These are phyloP conservation scores for Yamadazyma ubonensis DNA, from an alignment of 805 yeast genomes.

Conservation along the genomic window DNA sequence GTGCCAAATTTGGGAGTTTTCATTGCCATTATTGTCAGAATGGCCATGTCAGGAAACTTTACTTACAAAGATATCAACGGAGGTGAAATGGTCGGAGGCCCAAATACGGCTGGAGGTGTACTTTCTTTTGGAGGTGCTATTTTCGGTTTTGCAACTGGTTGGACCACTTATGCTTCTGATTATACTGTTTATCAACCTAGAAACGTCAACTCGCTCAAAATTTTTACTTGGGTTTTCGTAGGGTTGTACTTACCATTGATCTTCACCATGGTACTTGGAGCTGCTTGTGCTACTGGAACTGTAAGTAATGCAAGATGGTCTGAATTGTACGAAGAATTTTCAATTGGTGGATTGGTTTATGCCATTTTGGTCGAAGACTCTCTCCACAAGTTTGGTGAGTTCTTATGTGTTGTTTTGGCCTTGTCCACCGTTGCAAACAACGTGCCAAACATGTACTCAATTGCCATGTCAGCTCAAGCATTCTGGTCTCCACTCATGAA, in stretches of 20 bases:
- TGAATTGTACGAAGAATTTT: constrained; percentile 25
- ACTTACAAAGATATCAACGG: constrained; percentile 24
- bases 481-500: constrained; percentile 70
- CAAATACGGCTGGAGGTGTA: constrained; percentile 69
- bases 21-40: constrained; percentile 74
- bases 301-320: constrained; percentile 34
- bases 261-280: constrained; percentile 78
- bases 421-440: constrained; percentile 88
- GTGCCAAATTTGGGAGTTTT: constrained; percentile 74
- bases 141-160: constrained; percentile 89
- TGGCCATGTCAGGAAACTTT: constrained; percentile 66
- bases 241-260: constrained; percentile 70
- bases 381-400: constrained; percentile 84
- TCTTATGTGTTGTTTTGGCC: constrained; percentile 81
- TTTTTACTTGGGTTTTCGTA: constrained; percentile 60
- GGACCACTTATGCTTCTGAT: constrained; percentile 92
- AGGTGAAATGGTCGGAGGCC: constrained; percentile 46
- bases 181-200: constrained; percentile 85
- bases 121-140: constrained; percentile 79
- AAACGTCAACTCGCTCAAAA: constrained; percentile 53
- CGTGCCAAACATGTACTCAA: constrained; percentile 91
- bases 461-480: constrained; percentile 83
- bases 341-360: constrained; percentile 72
- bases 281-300: constrained; percentile 77
- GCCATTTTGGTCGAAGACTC: constrained; percentile 76